Percentiles rank a stretch among this genome's conserved stretches.
Conservation (phyloP, 805 yeast genomes). For the Myxozyma mucilagina region DNA sequence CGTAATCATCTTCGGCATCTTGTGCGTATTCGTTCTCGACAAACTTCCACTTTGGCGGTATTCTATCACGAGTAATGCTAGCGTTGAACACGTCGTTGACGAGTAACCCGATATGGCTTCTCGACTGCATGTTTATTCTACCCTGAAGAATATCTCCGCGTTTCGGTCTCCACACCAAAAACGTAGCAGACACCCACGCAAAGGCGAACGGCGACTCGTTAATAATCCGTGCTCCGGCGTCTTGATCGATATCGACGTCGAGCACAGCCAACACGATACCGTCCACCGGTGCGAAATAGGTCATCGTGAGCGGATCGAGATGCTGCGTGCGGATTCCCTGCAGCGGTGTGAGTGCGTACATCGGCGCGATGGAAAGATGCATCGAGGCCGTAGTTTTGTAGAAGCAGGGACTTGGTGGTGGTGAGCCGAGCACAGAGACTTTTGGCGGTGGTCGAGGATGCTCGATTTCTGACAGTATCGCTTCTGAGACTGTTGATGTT, state of each 20-base stretch:
- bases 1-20: slow-evolving; percentile 22
- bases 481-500: slow-evolving; percentile 8
- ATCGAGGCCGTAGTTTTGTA: slow-evolving; percentile 58
- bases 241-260: slow-evolving; percentile 55
- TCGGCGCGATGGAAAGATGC: slow-evolving; percentile 88
- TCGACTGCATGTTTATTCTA: slow-evolving; percentile 85
- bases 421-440: slow-evolving; percentile 18
- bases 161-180: slow-evolving; percentile 86
- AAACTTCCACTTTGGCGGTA: slow-evolving; percentile 86
- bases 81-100: slow-evolving; percentile 95
- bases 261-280: slow-evolving; percentile 86
- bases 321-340: slow-evolving; percentile 86
- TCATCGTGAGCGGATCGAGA: slow-evolving; percentile 85
- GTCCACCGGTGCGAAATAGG: slow-evolving; percentile 64
- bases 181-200: slow-evolving; percentile 80
- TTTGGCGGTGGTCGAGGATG: neutral
- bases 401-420: slow-evolving; percentile 58
- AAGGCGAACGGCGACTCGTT: slow-evolving; percentile 86
- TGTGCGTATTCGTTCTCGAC: slow-evolving; percentile 75
- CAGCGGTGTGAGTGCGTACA: slow-evolving; percentile 63
- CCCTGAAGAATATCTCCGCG: slow-evolving; percentile 89
- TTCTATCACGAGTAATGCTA: slow-evolving; percentile 76
- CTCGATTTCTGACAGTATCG: slow-evolving; percentile 9
- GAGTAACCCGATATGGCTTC: slow-evolving; percentile 88
- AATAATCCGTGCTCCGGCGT: slow-evolving; percentile 60